Conservation (phyloP, 2,329 filamentous ascomycete species). For the Exophiala spinifera region DNA sequence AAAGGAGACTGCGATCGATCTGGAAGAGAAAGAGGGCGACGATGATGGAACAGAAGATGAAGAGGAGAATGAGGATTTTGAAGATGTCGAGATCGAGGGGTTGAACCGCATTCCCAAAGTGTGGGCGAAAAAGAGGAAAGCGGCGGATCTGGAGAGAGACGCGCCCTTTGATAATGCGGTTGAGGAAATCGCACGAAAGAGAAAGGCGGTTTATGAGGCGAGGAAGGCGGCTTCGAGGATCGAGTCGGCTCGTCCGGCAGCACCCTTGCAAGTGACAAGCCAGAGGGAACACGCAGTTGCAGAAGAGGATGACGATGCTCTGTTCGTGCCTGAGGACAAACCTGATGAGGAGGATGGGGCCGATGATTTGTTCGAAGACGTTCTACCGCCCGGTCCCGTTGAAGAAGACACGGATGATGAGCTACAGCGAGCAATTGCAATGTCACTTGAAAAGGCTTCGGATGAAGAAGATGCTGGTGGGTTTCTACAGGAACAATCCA, state of each 20-base stretch:
- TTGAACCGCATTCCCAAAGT: conserved; percentile 76
- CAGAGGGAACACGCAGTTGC: not conserved
- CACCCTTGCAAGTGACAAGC: not conserved
- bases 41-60: conserved; percentile 10
- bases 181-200: conserved; percentile 41
- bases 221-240: conserved; percentile 25
- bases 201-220: conserved; percentile 48
- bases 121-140: conserved; percentile 38
- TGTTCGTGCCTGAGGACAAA: conserved; percentile 53
- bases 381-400: conserved; percentile 34
- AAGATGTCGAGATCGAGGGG: conserved; percentile 89
- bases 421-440: conserved; percentile 73
- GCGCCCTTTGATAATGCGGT: conserved; percentile 34
- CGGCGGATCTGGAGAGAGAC: conserved; percentile 35
- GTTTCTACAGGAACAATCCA: conserved; percentile 35
- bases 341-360: conserved; percentile 40
- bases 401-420: conserved; percentile 62
- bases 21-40: conserved; percentile 63
- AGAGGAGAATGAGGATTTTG: conserved; percentile 70
- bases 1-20: conserved; percentile 84
- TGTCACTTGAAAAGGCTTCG: conserved; percentile 64
- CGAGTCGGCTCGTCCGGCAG: not conserved
- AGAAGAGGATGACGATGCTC: conserved; percentile 48
- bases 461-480: conserved; percentile 46
- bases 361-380: conserved; percentile 58